phyloP scores from a whole-genome alignment of 2,329 filamentous ascomycete species.

The Penicillium sp. region DNA sequence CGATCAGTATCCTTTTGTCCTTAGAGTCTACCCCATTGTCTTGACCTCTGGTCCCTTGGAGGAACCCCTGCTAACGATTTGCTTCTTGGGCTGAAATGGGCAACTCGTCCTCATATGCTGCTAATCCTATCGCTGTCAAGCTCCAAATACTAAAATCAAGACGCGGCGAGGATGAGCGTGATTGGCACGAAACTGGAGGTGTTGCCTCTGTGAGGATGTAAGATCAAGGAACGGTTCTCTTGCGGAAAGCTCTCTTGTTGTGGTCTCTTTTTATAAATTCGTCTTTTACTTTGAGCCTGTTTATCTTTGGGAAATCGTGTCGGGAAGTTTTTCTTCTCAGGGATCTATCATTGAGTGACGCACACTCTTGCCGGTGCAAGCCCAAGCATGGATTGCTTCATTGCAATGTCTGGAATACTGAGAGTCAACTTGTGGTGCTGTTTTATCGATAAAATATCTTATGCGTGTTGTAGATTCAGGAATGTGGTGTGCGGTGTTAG shows the following conservation, averaged over 20 bases:
- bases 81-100: neutral
- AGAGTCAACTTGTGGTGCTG: too few relatives aligned
- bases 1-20: constrained; percentile 30
- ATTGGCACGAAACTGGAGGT: neutral
- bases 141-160: too few relatives aligned
- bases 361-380: neutral
- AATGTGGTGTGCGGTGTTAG: neutral
- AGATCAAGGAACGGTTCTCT: neutral
- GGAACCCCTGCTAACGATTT: too few relatives aligned
- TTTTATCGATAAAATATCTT: neutral
- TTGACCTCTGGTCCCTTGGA: neutral
- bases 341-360: neutral
- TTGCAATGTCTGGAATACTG: too few relatives aligned
- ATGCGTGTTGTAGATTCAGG: neutral
- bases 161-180: too few relatives aligned
- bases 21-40: too few relatives aligned
- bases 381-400: neutral
- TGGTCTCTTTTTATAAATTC: neutral
- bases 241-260: neutral
- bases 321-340: too few relatives aligned
- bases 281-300: neutral
- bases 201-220: neutral
- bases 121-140: too few relatives aligned
- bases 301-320: neutral
- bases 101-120: neutral